These are phyloP conservation scores for Anacardium occidentale DNA, from an alignment of 345 rosid genomes.

Conservation along the genomic window DNA sequence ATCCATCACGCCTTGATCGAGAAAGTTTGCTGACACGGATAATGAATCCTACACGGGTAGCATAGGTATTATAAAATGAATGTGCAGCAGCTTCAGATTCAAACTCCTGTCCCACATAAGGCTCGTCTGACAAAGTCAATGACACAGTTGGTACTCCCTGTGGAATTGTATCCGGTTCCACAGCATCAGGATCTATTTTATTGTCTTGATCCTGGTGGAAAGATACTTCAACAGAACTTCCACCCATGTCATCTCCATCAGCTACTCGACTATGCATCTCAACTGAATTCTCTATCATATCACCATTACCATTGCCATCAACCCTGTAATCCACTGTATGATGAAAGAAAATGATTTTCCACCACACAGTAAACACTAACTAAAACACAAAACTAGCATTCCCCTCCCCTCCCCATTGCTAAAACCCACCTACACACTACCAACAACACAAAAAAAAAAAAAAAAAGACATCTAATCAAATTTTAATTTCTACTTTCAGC, in stretches of 20 bases:
- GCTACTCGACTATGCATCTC: constrained; percentile 34
- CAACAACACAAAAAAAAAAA: neutral
- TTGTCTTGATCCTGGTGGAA: constrained; percentile 38
- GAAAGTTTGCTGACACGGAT: constrained; percentile 99
- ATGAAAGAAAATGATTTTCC: constrained; percentile 5
- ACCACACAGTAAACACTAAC: neutral
- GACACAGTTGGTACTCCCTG: constrained; percentile 32
- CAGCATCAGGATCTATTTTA: constrained; percentile 48
- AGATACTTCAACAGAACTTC: constrained; percentile 44
- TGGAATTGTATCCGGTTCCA: constrained; percentile 31
- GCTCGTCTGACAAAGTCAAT: constrained; percentile 54
- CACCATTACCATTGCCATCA: constrained; percentile 55
- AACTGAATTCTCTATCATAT: constrained; percentile 40
- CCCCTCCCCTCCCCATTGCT: too few species aligned
- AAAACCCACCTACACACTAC: too few species aligned
- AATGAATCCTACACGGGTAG: constrained; percentile 76
- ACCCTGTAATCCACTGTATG: constrained; percentile 79
- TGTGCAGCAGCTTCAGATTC: constrained; percentile 94
- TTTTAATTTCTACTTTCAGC: neutral
- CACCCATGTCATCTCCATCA: constrained; percentile 50
- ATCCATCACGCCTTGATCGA: constrained; percentile 90
- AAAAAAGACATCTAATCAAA: neutral
- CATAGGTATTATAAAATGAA: constrained; percentile 87
- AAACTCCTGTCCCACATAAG: constrained; percentile 81
- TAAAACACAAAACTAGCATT: neutral